Base-by-base conservation (phyloP, 441 rosid species). In the Arabidopsis lyrata region DNA sequence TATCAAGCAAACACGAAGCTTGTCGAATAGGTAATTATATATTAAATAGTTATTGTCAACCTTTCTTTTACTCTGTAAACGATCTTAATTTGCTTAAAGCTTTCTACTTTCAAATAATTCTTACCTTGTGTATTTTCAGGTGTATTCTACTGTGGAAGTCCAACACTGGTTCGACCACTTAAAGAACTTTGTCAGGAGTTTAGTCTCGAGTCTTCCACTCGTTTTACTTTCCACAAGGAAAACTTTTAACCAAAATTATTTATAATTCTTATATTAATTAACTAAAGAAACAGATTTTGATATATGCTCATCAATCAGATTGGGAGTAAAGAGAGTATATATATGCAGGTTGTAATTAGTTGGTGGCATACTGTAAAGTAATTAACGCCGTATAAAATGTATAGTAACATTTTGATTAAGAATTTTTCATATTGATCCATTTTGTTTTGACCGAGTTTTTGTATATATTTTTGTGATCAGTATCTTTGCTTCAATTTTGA, bases 71-170 rank as follows among this genome's bases (percentile, higher is more conserved):
- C 34, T 13, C 54, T 41, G 16, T 41, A 6, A 29, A 63, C 27
- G 39, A 45, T 44, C 1, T 31, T 50, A 38, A 9, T 27, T 27
- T 3, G 29, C 3, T 27, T 27, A 27, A 27, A 22, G 24, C 24
- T 22, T 22, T 22, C 29, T 27, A 27, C 4, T 22, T 22, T 22
- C 24, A 22, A 27, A 29, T 60, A 27, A 68, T 63, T 55, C 0
- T 61, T 41, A 35, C 55, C 34, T 15, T 69, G 22, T 64, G 5
- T 81, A 52, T 56, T 66, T 83, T 81, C 79, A 95, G 99, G 98
- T 50, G 99, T 95, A 8, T 93, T 93, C 81, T 95, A 93, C 71
- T 93, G 99, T 60, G 99, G 99, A 80, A 93, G 97, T 76, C 81
- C 88, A 22, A 77, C 88, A 20, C 81, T 95, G 27, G 95, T 91